phyloP scores from a whole-genome alignment of 2,329 filamentous ascomycete species.

The Penicillium sp. region DNA sequence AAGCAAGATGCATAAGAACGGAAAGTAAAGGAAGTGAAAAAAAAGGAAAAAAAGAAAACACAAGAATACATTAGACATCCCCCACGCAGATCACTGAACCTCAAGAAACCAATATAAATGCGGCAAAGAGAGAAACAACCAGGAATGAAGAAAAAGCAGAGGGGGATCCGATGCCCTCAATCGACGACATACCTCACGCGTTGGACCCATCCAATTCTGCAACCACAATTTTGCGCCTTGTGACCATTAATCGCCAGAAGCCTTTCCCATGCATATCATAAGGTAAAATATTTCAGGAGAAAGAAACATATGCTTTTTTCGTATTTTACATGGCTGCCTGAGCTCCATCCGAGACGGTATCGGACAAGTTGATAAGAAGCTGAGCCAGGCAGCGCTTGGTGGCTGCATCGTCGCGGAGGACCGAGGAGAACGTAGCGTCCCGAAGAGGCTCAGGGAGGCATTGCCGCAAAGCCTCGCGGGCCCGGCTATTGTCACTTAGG shows the following conservation, averaged over 20 bases:
- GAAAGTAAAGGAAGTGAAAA: slow-evolving; percentile 3
- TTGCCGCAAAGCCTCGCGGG: slow-evolving; percentile 89
- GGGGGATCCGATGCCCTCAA: slow-evolving; percentile 11
- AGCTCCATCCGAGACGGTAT: slow-evolving; percentile 67
- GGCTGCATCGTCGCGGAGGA: slow-evolving; percentile 92
- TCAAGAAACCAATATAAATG: slow-evolving; percentile 22
- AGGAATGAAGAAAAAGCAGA: slow-evolving; percentile 19
- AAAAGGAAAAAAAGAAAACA: slow-evolving; percentile 22
- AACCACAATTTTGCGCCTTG: slow-evolving; percentile 38
- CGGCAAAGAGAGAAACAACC: slow-evolving; percentile 18
- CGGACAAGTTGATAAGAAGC: slow-evolving; percentile 91
- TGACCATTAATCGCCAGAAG: slow-evolving; percentile 42
- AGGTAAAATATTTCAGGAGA: slow-evolving; percentile 38
- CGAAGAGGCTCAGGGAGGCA: slow-evolving; percentile 98
- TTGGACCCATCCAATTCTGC: slow-evolving; percentile 20
- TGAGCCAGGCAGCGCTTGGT: slow-evolving; percentile 98
- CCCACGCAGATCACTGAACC: slow-evolving; percentile 26
- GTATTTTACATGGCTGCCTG: slow-evolving; percentile 42
- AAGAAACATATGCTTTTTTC: slow-evolving; percentile 32
- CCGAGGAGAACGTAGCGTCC: slow-evolving; percentile 94
- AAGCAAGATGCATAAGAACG: slow-evolving; percentile 16
- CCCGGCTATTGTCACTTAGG: slow-evolving; percentile 91
- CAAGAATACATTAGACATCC: slow-evolving; percentile 27
- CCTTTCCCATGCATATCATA: slow-evolving; percentile 45
- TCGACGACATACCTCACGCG: slow-evolving; percentile 11